phyloP scores from a whole-genome alignment of 108 stramenopile species.

The Bacterosira constricta region DNA sequence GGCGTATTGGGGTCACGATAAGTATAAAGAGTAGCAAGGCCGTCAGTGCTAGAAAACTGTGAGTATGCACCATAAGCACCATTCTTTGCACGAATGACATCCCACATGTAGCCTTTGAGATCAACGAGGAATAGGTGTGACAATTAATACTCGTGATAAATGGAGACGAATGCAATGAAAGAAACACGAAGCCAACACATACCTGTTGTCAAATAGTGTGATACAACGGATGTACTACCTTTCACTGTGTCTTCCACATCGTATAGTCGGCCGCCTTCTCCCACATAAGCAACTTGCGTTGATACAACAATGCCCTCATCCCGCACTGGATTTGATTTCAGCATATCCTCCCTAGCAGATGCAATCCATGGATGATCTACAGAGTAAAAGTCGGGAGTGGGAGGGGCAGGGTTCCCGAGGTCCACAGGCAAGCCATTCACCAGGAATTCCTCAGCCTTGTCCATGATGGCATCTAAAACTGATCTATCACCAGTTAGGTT shows the following conservation, averaged over 20 bases:
- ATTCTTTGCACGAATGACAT: slow-evolving; percentile 78
- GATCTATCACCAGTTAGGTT: slow-evolving; percentile 84
- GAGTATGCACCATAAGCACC: slow-evolving; percentile 92
- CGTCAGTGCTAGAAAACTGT: slow-evolving; percentile 62
- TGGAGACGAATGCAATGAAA: not conserved
- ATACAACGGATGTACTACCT: slow-evolving; percentile 69
- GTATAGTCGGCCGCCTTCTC: slow-evolving; percentile 83
- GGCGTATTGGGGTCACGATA: slow-evolving; percentile 71
- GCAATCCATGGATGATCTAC: slow-evolving; percentile 70
- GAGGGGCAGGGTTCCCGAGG: slow-evolving; percentile 37
- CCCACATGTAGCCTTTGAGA: slow-evolving; percentile 73
- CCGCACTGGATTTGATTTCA: slow-evolving; percentile 24
- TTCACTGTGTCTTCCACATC: slow-evolving; percentile 64
- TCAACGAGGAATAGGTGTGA: not conserved
- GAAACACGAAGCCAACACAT: not conserved
- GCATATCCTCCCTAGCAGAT: slow-evolving; percentile 57
- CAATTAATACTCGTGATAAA: not conserved
- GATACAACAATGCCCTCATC: slow-evolving; percentile 82
- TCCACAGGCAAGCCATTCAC: slow-evolving; percentile 45
- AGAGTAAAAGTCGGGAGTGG: slow-evolving; percentile 57
- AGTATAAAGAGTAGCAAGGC: slow-evolving; percentile 66
- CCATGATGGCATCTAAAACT: slow-evolving; percentile 50
- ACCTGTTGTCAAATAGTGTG: slow-evolving; percentile 72
- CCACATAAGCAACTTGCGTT: slow-evolving; percentile 87
- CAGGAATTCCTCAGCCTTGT: slow-evolving; percentile 57